phyloP scores from a whole-genome alignment of 352 stramenopile genomes.

The Phytophthora pluvialis region DNA sequence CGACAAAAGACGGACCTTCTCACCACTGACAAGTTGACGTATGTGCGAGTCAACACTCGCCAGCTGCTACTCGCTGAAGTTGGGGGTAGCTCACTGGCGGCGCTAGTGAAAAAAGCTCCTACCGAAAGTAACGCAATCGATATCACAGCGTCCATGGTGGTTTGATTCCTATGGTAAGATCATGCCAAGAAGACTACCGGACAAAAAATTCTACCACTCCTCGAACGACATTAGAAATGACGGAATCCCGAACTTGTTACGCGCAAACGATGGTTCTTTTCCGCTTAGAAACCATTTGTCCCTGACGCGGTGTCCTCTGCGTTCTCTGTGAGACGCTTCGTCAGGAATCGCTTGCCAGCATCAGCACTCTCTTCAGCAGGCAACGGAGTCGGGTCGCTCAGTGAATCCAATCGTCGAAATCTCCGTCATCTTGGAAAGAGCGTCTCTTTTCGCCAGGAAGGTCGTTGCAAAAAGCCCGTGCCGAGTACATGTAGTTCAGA shows the following conservation, averaged over 20 bases:
- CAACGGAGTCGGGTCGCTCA: not conserved
- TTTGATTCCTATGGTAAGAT: slow-evolving; percentile 16
- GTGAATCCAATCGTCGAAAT: not conserved
- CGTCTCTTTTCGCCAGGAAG: no score
- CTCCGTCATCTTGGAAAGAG: not conserved
- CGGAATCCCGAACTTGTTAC: not conserved
- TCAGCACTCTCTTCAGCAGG: not conserved
- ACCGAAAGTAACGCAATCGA: slow-evolving; percentile 17
- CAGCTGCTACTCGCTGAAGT: slow-evolving; percentile 26
- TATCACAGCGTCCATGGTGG: slow-evolving; percentile 40
- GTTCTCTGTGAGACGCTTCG: not conserved
- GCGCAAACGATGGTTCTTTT: slow-evolving; percentile 1
- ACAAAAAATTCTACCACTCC: no score
- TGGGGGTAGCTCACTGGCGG: slow-evolving; percentile 12
- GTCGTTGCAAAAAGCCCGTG: no score
- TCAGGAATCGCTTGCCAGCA: not conserved
- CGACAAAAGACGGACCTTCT: slow-evolving; percentile 19
- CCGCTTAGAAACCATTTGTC: not conserved
- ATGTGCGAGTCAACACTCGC: slow-evolving; percentile 39
- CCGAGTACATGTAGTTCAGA: no score
- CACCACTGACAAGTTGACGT: slow-evolving; percentile 39
- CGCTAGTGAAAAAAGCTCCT: slow-evolving; percentile 10
- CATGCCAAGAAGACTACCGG: no score
- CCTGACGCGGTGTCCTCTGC: not conserved
- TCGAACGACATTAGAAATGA: no score